Conservation (phyloP, 169 alveolate genomes). For the Eimeria praecox region DNA sequence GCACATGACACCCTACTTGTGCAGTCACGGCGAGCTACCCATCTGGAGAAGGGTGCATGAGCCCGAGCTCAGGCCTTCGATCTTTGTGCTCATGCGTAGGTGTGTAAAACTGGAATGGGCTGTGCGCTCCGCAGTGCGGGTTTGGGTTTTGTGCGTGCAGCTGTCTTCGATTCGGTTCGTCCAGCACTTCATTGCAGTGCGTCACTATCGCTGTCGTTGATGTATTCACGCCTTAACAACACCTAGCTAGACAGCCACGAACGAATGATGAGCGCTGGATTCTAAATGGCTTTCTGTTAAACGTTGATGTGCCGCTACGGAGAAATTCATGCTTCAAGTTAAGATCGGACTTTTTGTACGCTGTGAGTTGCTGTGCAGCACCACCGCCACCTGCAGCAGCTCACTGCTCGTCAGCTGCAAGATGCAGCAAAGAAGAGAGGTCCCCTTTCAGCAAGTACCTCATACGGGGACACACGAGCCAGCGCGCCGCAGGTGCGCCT, state of each 20-base stretch:
- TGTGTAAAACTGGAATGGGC: not conserved
- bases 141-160: slow-evolving; percentile 8
- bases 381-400: slow-evolving; percentile 76
- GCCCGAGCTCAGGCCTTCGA: not conserved
- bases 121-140: not conserved
- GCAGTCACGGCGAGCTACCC: not conserved
- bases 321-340: slow-evolving; percentile 38
- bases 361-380: slow-evolving; percentile 70
- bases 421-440: slow-evolving; percentile 17
- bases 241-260: not conserved
- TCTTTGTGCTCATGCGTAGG: not conserved
- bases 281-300: not conserved
- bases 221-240: not conserved
- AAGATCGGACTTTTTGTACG: slow-evolving; percentile 9
- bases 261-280: not conserved
- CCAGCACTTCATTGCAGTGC: slow-evolving; percentile 57
- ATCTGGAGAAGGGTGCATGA: not conserved
- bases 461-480: not conserved
- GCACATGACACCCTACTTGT: no score
- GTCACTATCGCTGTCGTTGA: not conserved
- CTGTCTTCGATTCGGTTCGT: slow-evolving; percentile 59
- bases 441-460: not conserved
- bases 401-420: slow-evolving; percentile 61
- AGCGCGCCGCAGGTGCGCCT: slow-evolving; percentile 58
- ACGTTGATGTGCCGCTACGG: not conserved